phyloP scores from a whole-genome alignment of 2,329 filamentous ascomycete genomes.

The Penicillium sclerotigenum region DNA sequence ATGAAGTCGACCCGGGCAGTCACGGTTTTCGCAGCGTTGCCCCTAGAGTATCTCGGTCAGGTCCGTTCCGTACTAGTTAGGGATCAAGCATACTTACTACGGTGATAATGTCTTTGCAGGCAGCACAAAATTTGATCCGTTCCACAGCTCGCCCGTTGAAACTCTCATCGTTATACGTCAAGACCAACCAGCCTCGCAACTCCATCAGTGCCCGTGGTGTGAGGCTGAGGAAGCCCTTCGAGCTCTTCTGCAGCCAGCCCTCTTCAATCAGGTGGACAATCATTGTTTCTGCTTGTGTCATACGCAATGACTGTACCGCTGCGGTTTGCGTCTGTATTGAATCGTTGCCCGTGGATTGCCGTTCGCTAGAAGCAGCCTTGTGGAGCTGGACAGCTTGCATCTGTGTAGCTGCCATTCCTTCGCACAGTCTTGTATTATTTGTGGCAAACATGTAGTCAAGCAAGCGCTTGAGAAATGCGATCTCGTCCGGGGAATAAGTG shows the following conservation, averaged over 20 bases:
- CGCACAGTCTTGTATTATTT: conserved; percentile 74
- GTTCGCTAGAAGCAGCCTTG: conserved; percentile 42
- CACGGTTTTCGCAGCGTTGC: conserved; percentile 66
- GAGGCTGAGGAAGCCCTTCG: conserved; percentile 69
- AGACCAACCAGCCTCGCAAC: conserved; percentile 76
- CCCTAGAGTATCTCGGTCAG: conserved; percentile 47
- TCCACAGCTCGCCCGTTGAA: conserved; percentile 56
- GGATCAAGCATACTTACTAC: conserved; percentile 47
- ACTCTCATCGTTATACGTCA: conserved; percentile 78
- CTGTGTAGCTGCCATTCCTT: conserved; percentile 76
- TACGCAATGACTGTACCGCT: conserved; percentile 59
- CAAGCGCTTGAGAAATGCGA: conserved; percentile 81
- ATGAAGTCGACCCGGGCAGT: conserved; percentile 71
- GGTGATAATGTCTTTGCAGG: conserved; percentile 87
- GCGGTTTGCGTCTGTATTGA: conserved; percentile 36
- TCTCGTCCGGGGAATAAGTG: conserved; percentile 73
- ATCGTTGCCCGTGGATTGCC: conserved; percentile 42
- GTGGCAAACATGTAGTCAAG: conserved; percentile 90
- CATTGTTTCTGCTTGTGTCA: conserved; percentile 72
- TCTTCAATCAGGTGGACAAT: conserved; percentile 69
- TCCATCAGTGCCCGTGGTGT: conserved; percentile 79
- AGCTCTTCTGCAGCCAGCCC: conserved; percentile 79
- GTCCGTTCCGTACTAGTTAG: not conserved
- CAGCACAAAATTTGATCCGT: conserved; percentile 80
- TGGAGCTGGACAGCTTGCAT: conserved; percentile 74